phyloP scores from a whole-genome alignment of 2,329 filamentous ascomycete genomes.

The Venturiaceae sp. region DNA sequence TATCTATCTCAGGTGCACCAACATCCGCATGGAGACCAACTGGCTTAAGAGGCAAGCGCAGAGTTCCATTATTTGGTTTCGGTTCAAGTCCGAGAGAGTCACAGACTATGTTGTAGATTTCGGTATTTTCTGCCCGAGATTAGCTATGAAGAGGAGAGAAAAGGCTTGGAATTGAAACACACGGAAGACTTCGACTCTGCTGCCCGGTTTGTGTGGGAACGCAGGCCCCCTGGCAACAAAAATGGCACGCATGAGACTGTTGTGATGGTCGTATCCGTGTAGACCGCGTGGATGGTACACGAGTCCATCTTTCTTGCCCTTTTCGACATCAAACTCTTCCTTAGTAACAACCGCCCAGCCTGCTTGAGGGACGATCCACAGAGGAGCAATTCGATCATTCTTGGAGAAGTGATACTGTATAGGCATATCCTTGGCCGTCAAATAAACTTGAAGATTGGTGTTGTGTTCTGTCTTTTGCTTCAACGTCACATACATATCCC shows the following conservation, averaged over 20 bases:
- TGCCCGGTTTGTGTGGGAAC: slow-evolving; percentile 78
- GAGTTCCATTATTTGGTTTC: slow-evolving; percentile 76
- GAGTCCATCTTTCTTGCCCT: slow-evolving; percentile 52
- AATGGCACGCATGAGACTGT: slow-evolving; percentile 92
- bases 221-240: slow-evolving; percentile 88
- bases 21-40: slow-evolving; percentile 50
- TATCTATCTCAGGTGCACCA: slow-evolving; percentile 33
- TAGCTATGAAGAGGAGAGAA: slow-evolving; percentile 11
- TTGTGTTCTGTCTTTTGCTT: slow-evolving; percentile 47
- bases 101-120: slow-evolving; percentile 92
- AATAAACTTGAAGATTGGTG: slow-evolving; percentile 75
- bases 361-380: slow-evolving; percentile 88
- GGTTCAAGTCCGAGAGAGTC: slow-evolving; percentile 71
- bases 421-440: slow-evolving; percentile 81
- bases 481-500: slow-evolving; percentile 53
- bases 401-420: slow-evolving; percentile 82
- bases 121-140: slow-evolving; percentile 66
- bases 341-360: slow-evolving; percentile 87
- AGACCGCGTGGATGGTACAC: slow-evolving; percentile 74
- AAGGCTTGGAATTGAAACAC: slow-evolving; percentile 31
- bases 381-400: slow-evolving; percentile 80
- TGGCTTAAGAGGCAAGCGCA: slow-evolving; percentile 59
- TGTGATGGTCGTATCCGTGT: slow-evolving; percentile 90
- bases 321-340: slow-evolving; percentile 64
- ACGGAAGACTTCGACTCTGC: slow-evolving; percentile 73